Base-by-base conservation (phyloP, 202 grass and related monocot genomes). In the Bolboschoenoplectus hybrid region DNA sequence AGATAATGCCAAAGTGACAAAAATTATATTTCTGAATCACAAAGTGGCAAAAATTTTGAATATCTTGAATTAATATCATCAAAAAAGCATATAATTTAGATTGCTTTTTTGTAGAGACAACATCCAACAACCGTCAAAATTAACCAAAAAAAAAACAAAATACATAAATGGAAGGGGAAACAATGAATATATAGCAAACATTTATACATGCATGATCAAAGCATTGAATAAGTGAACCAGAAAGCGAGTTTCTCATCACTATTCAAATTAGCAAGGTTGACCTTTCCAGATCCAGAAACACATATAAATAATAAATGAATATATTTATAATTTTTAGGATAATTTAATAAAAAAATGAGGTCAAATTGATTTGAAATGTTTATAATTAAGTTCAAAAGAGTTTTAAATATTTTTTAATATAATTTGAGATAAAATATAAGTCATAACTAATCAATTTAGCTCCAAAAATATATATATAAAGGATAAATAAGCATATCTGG, bases 151-250 rank as follows among this genome's bases (percentile, higher is more conserved):
- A 51, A 51, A 82, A 67, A 53, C 35, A 66, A 50, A 57, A 9
- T 26, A 26, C 26, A 26, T 26, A 38, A 11, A 80, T 58, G 55
- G 38, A 16, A 58, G 14, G 52, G 38, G 19, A 61, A 61, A 61
- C 9, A 52, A 36, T 38, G 43, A 71, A 26, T 26, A 26, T 26
- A 84, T 72, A 45, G 86, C 65, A 76, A 80, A 90, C 97, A 26
- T 26, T 26, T 26, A 81, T 89, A 99, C 97, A 91, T 99, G 97
- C 97, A 99, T 97, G 89, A 97, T 97, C 86, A 99, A 91, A 38
- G 93, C 97, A 89, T 97, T 99, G 82, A 94, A 99, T 52, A 99
- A 86, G 63, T 99, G 74, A 97, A 91, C 97, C 97, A 99, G 82
- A 99, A 99, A 70, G 97, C 93, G 74, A 99, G 90, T 85, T 86